Evolutionary conservation across 2,329 filamentous ascomycete species (phyloP).

Genomic region (Hypoxylon sp.): DNA sequence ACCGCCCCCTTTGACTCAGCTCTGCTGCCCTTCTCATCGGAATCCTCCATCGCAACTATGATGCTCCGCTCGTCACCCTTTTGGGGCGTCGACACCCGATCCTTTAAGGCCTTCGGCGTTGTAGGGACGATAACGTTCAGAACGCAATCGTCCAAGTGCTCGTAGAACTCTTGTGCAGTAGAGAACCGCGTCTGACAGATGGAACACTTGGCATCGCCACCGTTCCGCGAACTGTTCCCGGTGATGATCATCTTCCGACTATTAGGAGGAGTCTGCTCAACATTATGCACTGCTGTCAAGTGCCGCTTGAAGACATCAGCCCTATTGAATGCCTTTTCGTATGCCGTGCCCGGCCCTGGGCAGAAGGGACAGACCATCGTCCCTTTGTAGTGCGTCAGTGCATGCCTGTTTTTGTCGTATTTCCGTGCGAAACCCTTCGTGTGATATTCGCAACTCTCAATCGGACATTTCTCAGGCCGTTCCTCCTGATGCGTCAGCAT

Average conservation of each 20-base stretch:
- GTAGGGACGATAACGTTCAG: constrained; percentile 70
- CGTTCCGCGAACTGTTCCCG: constrained; percentile 51
- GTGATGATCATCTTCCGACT: constrained; percentile 77
- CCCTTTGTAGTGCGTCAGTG: constrained; percentile 94
- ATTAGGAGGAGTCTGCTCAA: constrained; percentile 94
- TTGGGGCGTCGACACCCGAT: constrained; percentile 49
- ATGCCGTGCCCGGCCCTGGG: constrained; percentile 86
- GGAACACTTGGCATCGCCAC: constrained; percentile 85
- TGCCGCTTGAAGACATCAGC: constrained; percentile 97
- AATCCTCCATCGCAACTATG: constrained; percentile 46
- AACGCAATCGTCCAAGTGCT: constrained; percentile 84
- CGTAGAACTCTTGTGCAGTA: constrained; percentile 96
- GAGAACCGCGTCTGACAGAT: constrained; percentile 86
- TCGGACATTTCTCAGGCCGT: constrained; percentile 94
- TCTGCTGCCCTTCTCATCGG: constrained; percentile 44
- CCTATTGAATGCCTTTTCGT: constrained; percentile 95
- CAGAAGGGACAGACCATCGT: constrained; percentile 98
- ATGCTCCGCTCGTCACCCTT: constrained; percentile 46
- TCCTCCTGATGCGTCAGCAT: constrained; percentile 95
- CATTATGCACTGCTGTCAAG: constrained; percentile 88
- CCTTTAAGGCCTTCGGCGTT: constrained; percentile 54
- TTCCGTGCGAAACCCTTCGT: constrained; percentile 93
- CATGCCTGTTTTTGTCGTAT: constrained; percentile 97
- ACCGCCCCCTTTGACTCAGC: constrained; percentile 36
- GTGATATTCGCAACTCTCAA: constrained; percentile 92